Percentiles rank a stretch among this genome's conserved stretches.
Evolutionary conservation across 495 filamentous ascomycete species (phyloP).

Genomic region (Lentithecium fluviatile): DNA sequence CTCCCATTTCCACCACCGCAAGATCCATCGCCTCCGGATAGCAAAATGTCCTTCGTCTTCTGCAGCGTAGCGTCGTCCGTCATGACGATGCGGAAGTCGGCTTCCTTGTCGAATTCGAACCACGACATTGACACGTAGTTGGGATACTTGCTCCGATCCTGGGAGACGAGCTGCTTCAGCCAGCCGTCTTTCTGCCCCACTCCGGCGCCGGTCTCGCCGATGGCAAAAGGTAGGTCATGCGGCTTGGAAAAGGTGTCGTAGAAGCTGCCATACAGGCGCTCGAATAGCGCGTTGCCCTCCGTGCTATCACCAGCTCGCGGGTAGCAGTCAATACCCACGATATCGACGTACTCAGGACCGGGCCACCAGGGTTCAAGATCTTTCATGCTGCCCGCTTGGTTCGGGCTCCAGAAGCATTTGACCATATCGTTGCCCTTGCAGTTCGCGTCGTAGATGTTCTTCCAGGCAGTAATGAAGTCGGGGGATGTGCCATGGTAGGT

Average conservation of each 20-base stretch:
- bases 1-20: background rate
- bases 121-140: constrained; percentile 11
- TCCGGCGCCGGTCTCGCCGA: constrained; percentile 12
- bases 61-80: constrained; percentile 1
- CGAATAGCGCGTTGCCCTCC: constrained; percentile 1
- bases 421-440: constrained; percentile 5
- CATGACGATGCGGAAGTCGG: constrained; percentile 18
- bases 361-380: constrained; percentile 11
- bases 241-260: constrained; percentile 5
- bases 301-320: background rate
- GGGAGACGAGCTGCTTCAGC: constrained; percentile 8
- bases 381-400: background rate
- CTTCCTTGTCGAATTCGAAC: constrained; percentile 20
- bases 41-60: constrained; percentile 7
- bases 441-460: constrained; percentile 19
- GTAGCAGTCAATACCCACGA: constrained; percentile 17
- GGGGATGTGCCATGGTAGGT: constrained; percentile 11
- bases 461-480: constrained; percentile 13
- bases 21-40: background rate
- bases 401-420: constrained; percentile 13
- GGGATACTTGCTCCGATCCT: constrained; percentile 4
- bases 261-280: constrained; percentile 1
- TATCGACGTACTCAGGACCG: constrained; percentile 7
- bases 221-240: constrained; percentile 8
- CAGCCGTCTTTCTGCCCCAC: constrained; percentile 1